phyloP scores from a whole-genome alignment of 768 basidiomycete species.

The Lactarius vividus region DNA sequence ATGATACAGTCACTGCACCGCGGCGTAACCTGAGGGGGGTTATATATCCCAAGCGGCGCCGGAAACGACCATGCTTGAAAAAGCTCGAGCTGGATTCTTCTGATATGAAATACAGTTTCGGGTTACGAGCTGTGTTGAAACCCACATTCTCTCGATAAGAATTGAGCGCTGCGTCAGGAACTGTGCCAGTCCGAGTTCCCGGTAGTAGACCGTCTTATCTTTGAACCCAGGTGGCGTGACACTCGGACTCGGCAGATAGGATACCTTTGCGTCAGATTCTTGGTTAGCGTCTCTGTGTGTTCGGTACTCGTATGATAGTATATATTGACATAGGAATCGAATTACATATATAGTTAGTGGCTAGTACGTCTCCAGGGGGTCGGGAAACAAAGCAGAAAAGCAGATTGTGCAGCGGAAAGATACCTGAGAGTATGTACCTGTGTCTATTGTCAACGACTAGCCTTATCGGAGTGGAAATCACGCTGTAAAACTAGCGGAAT shows the following conservation, averaged over 20 bases:
- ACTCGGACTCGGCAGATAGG: neutral
- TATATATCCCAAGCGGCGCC: neutral
- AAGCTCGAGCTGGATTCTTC: neutral
- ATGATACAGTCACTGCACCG: neutral
- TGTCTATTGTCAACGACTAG: neutral
- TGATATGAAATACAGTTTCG: neutral
- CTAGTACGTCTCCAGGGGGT: neutral
- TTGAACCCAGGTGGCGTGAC: neutral
- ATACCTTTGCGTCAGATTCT: neutral
- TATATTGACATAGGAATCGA: neutral
- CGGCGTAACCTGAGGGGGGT: neutral
- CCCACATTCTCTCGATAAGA: neutral
- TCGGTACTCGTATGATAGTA: neutral
- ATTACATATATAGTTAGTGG: neutral
- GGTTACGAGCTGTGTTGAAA: neutral
- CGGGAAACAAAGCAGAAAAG: neutral
- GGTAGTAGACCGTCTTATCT: neutral
- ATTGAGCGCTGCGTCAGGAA: neutral
- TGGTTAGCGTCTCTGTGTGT: neutral
- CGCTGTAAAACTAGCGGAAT: neutral
- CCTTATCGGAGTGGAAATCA: neutral
- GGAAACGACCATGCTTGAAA: neutral
- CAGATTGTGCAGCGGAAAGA: neutral
- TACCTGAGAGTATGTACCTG: neutral
- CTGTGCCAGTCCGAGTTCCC: neutral